phyloP scores from a whole-genome alignment of 208 protist genomes.

The Sergeia podlipaevii region DNA sequence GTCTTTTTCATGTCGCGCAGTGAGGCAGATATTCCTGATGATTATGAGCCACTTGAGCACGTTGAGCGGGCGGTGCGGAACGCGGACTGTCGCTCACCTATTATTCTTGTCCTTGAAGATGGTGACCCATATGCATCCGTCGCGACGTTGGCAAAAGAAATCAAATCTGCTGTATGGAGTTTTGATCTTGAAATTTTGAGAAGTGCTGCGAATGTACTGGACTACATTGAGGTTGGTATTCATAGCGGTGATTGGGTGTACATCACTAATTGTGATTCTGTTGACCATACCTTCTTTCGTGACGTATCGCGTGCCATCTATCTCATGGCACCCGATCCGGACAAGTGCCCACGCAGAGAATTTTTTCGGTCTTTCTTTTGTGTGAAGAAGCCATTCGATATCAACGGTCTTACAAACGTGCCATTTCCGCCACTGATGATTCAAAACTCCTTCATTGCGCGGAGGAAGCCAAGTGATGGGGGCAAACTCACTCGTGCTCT shows the following conservation, averaged over 20 bases:
- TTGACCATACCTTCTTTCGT: conserved; percentile 52
- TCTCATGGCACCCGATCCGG: conserved; percentile 64
- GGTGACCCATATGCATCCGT: conserved; percentile 82
- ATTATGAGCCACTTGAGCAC: conserved; percentile 55
- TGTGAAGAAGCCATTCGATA: conserved; percentile 55
- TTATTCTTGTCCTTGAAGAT: conserved; percentile 75
- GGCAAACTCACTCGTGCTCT: conserved; percentile 64
- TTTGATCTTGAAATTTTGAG: conserved; percentile 58
- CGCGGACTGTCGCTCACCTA: conserved; percentile 81
- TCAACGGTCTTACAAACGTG: conserved; percentile 39
- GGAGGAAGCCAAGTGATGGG: conserved; percentile 17
- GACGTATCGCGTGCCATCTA: conserved; percentile 73
- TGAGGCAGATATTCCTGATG: conserved; percentile 19
- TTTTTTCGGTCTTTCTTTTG: conserved; percentile 80
- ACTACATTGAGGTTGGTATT: conserved; percentile 87
- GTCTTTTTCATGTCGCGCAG: conserved; percentile 12
- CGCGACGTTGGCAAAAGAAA: conserved; percentile 53
- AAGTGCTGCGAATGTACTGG: conserved; percentile 71
- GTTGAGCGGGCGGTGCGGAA: conserved; percentile 69
- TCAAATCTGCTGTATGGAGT: conserved; percentile 68
- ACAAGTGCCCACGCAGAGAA: conserved; percentile 75
- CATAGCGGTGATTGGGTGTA: conserved; percentile 91
- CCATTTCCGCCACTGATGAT: conserved; percentile 81
- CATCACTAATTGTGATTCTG: conserved; percentile 69
- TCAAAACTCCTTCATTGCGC: conserved; percentile 64